Conservation (phyloP, 2,329 filamentous ascomycete genomes). For the Arachnomyces sp. region DNA sequence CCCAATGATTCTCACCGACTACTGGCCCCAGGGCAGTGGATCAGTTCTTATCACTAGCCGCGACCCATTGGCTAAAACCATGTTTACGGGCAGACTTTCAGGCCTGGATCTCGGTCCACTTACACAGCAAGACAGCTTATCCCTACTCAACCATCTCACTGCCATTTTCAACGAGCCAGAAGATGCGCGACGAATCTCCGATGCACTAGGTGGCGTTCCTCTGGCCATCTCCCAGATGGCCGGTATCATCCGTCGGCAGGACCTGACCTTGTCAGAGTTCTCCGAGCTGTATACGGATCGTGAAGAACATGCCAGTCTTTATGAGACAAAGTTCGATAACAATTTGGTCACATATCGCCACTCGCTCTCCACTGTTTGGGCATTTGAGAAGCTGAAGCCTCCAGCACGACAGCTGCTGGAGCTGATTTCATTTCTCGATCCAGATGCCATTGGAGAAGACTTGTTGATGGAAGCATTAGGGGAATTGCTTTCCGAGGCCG, state of each 20-base stretch:
- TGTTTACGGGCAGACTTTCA: conserved; percentile 2
- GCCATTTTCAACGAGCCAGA: conserved; percentile 1
- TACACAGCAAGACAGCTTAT: conserved; percentile 3
- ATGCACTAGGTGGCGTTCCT: conserved; percentile 13
- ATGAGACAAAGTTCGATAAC: conserved; percentile 6
- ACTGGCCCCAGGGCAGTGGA: conserved; percentile 17
- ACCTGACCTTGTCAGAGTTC: conserved; percentile 13
- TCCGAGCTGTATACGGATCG: conserved; percentile 10
- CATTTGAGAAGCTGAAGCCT: conserved; percentile 12
- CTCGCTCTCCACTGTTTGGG: conserved; percentile 15
- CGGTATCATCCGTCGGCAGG: conserved; percentile 13
- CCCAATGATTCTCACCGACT: conserved; percentile 17
- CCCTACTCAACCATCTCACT: conserved; percentile 3
- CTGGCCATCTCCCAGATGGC: conserved; percentile 19
- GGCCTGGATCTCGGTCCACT: conserved; percentile 12
- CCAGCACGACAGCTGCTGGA: conserved; percentile 9
- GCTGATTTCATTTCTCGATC: conserved; percentile 17
- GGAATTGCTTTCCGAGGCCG: conserved; percentile 5
- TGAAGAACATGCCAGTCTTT: conserved; percentile 7
- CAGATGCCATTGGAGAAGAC: conserved; percentile 16
- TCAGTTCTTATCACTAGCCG: conserved; percentile 22
- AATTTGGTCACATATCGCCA: conserved; percentile 8
- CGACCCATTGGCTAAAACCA: conserved; percentile 15
- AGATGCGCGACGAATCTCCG: conserved; percentile 8
- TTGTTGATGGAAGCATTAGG: conserved; percentile 8